Conservation (phyloP, 805 yeast species). For the Ogataea paraovalis region DNA sequence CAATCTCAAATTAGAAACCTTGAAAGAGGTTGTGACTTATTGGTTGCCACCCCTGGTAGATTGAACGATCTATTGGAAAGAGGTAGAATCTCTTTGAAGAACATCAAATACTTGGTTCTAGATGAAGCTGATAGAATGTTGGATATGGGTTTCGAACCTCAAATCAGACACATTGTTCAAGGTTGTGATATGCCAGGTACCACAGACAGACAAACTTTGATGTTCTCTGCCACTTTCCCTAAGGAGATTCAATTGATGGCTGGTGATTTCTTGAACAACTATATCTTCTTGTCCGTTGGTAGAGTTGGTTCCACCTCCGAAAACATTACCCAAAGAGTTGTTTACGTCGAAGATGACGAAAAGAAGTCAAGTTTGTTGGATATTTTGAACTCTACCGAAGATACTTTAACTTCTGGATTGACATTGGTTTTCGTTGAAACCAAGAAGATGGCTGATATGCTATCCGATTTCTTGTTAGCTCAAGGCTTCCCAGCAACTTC, state of each 20-base stretch:
- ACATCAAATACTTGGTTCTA: constrained; percentile 88
- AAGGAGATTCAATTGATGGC: constrained; percentile 96
- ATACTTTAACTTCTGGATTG: constrained; percentile 55
- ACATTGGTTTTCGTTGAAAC: constrained; percentile 96
- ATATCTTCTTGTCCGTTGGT: constrained; percentile 95
- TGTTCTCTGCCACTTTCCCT: constrained; percentile 99
- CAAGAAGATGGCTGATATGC: constrained; percentile 95
- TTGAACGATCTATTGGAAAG: constrained; percentile 92
- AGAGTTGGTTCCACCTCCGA: constrained; percentile 99
- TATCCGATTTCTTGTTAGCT: constrained; percentile 85
- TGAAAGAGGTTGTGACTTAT: constrained; percentile 89
- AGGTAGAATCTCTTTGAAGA: constrained; percentile 84
- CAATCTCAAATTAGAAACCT: constrained; percentile 82
- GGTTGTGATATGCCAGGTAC: constrained; percentile 97
- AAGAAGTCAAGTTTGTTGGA: constrained; percentile 89
- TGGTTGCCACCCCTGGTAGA: constrained; percentile 99
- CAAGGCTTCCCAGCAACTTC: constrained; percentile 96
- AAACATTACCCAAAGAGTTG: constrained; percentile 91
- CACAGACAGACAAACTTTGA: constrained; percentile 87
- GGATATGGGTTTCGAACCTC: constrained; percentile 99
- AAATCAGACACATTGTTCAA: constrained; percentile 96
- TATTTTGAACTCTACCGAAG: constrained; percentile 72
- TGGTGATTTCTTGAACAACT: constrained; percentile 92
- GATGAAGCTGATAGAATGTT: constrained; percentile 99
- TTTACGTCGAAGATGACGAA: constrained; percentile 90